Base-by-base conservation (phyloP, 305 asterid species). In the Caryopteris hybrid region DNA sequence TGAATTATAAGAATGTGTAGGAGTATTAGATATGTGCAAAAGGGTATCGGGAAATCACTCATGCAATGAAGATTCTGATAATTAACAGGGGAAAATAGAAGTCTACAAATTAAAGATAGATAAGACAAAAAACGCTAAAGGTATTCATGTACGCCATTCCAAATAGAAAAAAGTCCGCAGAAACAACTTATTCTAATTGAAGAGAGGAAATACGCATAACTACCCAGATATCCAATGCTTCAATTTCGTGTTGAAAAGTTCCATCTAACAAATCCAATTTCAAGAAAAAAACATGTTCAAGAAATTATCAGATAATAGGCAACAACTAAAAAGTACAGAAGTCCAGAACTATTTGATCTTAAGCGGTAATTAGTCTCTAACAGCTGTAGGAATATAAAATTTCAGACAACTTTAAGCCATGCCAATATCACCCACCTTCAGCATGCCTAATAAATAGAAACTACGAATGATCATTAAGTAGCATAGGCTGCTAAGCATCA, bases 1-100 rank as follows among this genome's bases (percentile, higher is more conserved):
- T 68, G 78, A 80, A 77, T 72, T 55, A 73, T 66, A 82, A 76
- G 80, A 81, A 72, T 66, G 80, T 73, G 82, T 47, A 53, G 55
- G 64, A 59, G 57, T 31, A 13, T 43, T 42, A 13, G 11, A 48
- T 18, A 60, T 9, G 43, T 29, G 66, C 66, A 65, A 62, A 72
- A 61, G 29, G 33, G 71, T 54, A 62, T 56, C 59, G 33, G 11
- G 29, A 71, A 55, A 69, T 55, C 57, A 61, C 53, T 36, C 60
- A 12, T 52, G 53, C 55, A 58, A 63, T 13, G 13, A 17, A 41
- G 23, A 5, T 38, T 55, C 61, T 18, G 51, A 73, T 27, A 46
- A 31, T 8, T 9, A 23, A 27, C 14, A 39, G 63, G 13, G 21
- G 21, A 60, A 50, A 69, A 17, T 22, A 68, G 59, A 53, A 61